Conservation (phyloP, 2,329 filamentous ascomycete species). For the Colletotrichum simmondsii region DNA sequence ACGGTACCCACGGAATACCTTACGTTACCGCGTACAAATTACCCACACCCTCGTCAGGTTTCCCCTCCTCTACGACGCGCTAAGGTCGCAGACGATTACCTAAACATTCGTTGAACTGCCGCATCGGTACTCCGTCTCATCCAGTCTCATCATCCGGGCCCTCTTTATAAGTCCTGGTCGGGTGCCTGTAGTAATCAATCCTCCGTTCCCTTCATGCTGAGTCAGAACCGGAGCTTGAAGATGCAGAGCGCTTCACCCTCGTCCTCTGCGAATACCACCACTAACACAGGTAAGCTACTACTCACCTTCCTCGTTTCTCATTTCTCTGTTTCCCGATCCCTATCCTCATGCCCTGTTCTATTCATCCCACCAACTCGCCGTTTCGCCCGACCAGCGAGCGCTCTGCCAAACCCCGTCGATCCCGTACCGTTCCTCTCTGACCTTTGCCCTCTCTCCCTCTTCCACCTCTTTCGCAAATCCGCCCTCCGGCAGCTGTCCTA, state of each 20-base stretch:
- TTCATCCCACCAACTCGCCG: constrained; percentile 4
- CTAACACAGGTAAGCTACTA: constrained; percentile 33
- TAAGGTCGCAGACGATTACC: constrained; percentile 34
- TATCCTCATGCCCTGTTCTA: constrained; percentile 3
- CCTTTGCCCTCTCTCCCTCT: constrained; percentile 3
- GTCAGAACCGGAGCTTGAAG: constrained; percentile 37
- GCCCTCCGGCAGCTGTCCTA: constrained; percentile 5
- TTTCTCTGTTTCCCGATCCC: constrained; percentile 12
- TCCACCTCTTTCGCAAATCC: constrained; percentile 9
- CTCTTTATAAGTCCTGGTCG: constrained; percentile 33
- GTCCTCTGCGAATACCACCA: constrained; percentile 34
- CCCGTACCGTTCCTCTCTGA: constrained; percentile 9
- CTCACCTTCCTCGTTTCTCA: constrained; percentile 15
- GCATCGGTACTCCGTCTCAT: constrained; percentile 32
- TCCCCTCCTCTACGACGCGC: constrained; percentile 34
- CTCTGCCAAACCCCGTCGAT: constrained; percentile 13
- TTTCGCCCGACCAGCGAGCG: neutral
- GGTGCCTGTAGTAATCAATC: constrained; percentile 36
- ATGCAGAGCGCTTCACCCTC: constrained; percentile 36
- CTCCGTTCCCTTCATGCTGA: constrained; percentile 36
- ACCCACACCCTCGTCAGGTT: constrained; percentile 31
- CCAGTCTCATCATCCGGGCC: constrained; percentile 33
- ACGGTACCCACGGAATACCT: constrained; percentile 27
- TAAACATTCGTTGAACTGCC: constrained; percentile 33
- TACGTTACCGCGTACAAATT: constrained; percentile 28